These are phyloP conservation scores for Pythium dissimile DNA, from an alignment of 352 stramenopile species.

Conservation along the genomic window DNA sequence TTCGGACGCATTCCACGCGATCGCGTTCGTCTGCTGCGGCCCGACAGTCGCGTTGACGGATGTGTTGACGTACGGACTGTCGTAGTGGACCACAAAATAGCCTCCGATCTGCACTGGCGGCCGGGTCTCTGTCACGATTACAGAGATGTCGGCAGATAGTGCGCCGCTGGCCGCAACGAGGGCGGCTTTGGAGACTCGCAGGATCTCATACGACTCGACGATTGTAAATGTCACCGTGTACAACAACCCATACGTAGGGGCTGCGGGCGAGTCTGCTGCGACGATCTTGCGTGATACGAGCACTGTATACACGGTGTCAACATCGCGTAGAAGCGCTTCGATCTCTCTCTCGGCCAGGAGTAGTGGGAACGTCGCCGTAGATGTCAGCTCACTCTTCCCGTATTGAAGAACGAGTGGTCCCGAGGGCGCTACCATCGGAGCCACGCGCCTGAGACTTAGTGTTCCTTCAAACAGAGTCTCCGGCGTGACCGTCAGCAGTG, in stretches of 20 bases:
- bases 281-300: slow-evolving; percentile 20
- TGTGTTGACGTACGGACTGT: slow-evolving; percentile 25
- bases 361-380: slow-evolving; percentile 15
- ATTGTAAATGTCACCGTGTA: slow-evolving; percentile 54
- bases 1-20: slow-evolving; percentile 55
- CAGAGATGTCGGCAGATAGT: slow-evolving; percentile 3
- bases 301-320: slow-evolving; percentile 36
- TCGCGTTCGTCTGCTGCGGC: slow-evolving; percentile 23
- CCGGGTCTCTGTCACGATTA: slow-evolving; percentile 28
- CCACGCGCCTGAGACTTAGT: slow-evolving; percentile 17
- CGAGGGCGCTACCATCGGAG: slow-evolving; percentile 22
- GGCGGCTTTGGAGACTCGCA: slow-evolving; percentile 22
- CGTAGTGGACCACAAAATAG: slow-evolving; percentile 45
- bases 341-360: slow-evolving; percentile 22
- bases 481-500: slow-evolving; percentile 27
- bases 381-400: slow-evolving; percentile 14
- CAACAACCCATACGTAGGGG: slow-evolving; percentile 34
- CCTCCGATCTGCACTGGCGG: slow-evolving; percentile 41
- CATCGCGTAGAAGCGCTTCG: slow-evolving; percentile 28
- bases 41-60: slow-evolving; percentile 34
- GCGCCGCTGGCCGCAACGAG: slow-evolving; percentile 11
- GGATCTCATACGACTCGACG: slow-evolving; percentile 38
- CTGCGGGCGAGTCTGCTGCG: background rate
- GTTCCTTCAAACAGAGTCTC: slow-evolving; percentile 44
- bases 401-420: slow-evolving; percentile 46